phyloP scores from a whole-genome alignment of 1,139 yeast species.

The Hyphopichia pseudoburtonii region DNA sequence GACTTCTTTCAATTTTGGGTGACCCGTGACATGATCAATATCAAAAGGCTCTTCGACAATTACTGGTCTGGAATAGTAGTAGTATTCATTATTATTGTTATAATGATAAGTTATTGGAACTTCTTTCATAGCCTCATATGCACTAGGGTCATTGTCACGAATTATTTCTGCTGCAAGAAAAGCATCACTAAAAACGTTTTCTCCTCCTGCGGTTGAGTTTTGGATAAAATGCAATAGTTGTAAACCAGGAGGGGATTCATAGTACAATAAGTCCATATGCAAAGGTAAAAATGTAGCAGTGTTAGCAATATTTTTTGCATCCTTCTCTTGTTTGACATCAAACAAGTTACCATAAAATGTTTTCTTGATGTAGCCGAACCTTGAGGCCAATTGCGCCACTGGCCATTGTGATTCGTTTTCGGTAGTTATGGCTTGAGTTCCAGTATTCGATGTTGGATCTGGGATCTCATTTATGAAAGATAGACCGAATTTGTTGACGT shows the following conservation, averaged over 20 bases:
- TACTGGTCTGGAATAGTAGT: slow-evolving; percentile 64
- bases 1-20: slow-evolving; percentile 46
- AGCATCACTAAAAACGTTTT: slow-evolving; percentile 72
- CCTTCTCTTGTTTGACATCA: slow-evolving; percentile 59
- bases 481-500: slow-evolving; percentile 60
- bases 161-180: slow-evolving; percentile 65
- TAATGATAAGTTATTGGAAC: slow-evolving; percentile 75
- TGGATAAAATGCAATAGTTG: slow-evolving; percentile 69
- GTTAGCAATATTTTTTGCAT: slow-evolving; percentile 76
- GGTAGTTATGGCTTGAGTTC: slow-evolving; percentile 17
- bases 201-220: slow-evolving; percentile 68
- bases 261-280: slow-evolving; percentile 78
- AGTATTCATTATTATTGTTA: slow-evolving; percentile 62
- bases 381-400: slow-evolving; percentile 49
- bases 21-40: slow-evolving; percentile 24
- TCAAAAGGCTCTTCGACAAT: slow-evolving; percentile 55
- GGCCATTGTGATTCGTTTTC: slow-evolving; percentile 40
- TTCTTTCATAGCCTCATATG: slow-evolving; percentile 59
- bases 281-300: slow-evolving; percentile 67
- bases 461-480: slow-evolving; percentile 58
- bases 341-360: slow-evolving; percentile 77
- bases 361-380: slow-evolving; percentile 68
- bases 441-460: slow-evolving; percentile 20
- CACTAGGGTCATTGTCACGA: slow-evolving; percentile 55
- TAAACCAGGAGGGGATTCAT: slow-evolving; percentile 83